phyloP scores from a whole-genome alignment of 2,329 filamentous ascomycete genomes.

The Phyllachora maydis region DNA sequence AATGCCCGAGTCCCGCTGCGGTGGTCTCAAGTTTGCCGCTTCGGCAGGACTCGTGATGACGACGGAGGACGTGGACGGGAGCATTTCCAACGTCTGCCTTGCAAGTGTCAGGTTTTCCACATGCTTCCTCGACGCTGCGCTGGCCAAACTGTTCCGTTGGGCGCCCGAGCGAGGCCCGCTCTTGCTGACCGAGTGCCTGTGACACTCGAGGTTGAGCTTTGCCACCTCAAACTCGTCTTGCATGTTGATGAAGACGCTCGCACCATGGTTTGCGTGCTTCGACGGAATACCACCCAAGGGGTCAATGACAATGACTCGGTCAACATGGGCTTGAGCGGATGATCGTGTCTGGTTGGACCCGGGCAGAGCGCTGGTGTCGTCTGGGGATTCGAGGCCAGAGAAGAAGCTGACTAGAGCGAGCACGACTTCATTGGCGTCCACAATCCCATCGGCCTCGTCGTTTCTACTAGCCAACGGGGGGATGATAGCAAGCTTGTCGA shows the following conservation, averaged over 20 bases:
- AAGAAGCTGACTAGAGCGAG: slow-evolving; percentile 61
- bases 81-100: slow-evolving; percentile 46
- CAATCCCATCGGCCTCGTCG: slow-evolving; percentile 15
- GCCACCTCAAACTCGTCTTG: slow-evolving; percentile 70
- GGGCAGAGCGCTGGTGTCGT: slow-evolving; percentile 11
- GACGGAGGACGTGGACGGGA: slow-evolving; percentile 71
- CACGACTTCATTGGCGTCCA: slow-evolving; percentile 39
- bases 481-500: slow-evolving; percentile 52
- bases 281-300: slow-evolving; percentile 69
- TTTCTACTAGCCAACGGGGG: slow-evolving; percentile 23
- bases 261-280: slow-evolving; percentile 33
- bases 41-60: slow-evolving; percentile 75
- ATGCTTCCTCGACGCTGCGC: slow-evolving; percentile 19
- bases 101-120: slow-evolving; percentile 56
- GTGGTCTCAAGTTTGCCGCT: slow-evolving; percentile 39
- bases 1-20: slow-evolving; percentile 4
- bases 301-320: slow-evolving; percentile 78
- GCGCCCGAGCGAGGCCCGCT: no score
- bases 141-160: background rate
- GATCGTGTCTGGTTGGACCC: no score
- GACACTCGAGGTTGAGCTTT: slow-evolving; percentile 32
- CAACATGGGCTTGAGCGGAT: slow-evolving; percentile 38
- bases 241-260: slow-evolving; percentile 80
- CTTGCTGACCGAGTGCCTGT: no score
- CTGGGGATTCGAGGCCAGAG: slow-evolving; percentile 36